Evolutionary conservation across 495 filamentous ascomycete species (phyloP).

Genomic region (Penicillium psychrofluorescens): DNA sequence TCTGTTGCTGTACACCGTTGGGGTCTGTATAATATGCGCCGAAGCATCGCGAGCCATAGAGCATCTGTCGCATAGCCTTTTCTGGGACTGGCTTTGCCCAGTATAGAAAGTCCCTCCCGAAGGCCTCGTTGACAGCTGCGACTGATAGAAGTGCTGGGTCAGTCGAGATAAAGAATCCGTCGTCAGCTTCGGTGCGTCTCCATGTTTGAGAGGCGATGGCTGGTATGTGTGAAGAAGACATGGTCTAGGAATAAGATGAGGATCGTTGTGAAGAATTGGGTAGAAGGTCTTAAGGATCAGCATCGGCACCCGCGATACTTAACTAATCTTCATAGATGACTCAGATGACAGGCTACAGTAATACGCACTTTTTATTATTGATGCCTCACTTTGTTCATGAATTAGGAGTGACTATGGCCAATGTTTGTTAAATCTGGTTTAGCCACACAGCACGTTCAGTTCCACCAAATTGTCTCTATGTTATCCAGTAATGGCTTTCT

Average conservation of each 20-base stretch:
- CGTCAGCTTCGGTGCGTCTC: slow-evolving; percentile 7
- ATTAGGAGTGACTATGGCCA: too few relatives aligned
- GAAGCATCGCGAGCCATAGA: slow-evolving; percentile 47
- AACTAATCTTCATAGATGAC: too few relatives aligned
- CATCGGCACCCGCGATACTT: too few relatives aligned
- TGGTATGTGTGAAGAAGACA: slow-evolving; percentile 15
- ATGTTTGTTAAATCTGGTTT: too few relatives aligned
- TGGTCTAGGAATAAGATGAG: not conserved
- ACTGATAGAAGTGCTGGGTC: slow-evolving; percentile 41
- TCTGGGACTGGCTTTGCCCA: slow-evolving; percentile 40
- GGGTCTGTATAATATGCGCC: slow-evolving; percentile 37
- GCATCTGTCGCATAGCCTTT: slow-evolving; percentile 33
- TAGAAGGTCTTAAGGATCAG: too few relatives aligned
- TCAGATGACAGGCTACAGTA: too few relatives aligned
- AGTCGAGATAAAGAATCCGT: slow-evolving; percentile 44
- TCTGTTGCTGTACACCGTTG: slow-evolving; percentile 20
- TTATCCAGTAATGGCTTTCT: too few relatives aligned
- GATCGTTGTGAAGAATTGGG: too few relatives aligned
- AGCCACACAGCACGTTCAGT: too few relatives aligned
- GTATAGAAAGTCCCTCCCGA: slow-evolving; percentile 45
- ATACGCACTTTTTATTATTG: too few relatives aligned
- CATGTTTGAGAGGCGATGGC: slow-evolving; percentile 12
- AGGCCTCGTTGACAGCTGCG: slow-evolving; percentile 43
- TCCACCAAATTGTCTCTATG: too few relatives aligned
- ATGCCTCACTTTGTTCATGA: too few relatives aligned